Percentiles rank a stretch among this genome's conserved stretches.
Evolutionary conservation across 2,329 filamentous ascomycete species (phyloP).

Genomic region (Phyllosticta citrichinensis): DNA sequence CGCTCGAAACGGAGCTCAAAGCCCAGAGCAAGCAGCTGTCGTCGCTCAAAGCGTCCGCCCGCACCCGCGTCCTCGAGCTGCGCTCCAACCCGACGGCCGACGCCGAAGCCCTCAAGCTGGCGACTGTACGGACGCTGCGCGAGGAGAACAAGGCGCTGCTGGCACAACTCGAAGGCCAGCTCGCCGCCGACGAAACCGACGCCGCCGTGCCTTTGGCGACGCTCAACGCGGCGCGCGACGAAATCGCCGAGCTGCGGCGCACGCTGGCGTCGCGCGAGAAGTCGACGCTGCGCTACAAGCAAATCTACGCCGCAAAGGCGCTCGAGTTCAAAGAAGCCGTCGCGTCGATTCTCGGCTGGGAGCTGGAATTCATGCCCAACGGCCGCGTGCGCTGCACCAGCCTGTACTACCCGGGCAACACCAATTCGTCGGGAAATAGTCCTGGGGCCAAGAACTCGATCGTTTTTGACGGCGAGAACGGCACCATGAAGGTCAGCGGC

Average conservation of each 20-base stretch:
- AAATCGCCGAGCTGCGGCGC: constrained; percentile 52
- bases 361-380: constrained; percentile 92
- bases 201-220: constrained; percentile 65
- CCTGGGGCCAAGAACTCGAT: constrained; percentile 47
- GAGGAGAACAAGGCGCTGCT: constrained; percentile 79
- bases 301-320: constrained; percentile 86
- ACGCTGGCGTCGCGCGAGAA: constrained; percentile 60
- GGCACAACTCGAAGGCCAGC: constrained; percentile 51
- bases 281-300: constrained; percentile 72
- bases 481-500: constrained; percentile 95
- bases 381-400: constrained; percentile 87
- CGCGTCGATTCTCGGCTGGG: constrained; percentile 85
- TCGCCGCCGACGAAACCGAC: constrained; percentile 18
- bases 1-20: constrained; percentile 66
- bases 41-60: constrained; percentile 54
- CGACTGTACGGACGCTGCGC: constrained; percentile 66
- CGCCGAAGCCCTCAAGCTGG: constrained; percentile 71
- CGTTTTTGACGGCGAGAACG: constrained; percentile 85
- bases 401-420: constrained; percentile 60
- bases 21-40: constrained; percentile 65
- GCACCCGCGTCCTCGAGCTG: constrained; percentile 74
- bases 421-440: constrained; percentile 30
- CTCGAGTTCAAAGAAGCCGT: constrained; percentile 94
- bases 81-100: constrained; percentile 88
- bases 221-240: constrained; percentile 63